Evolutionary conservation across 148 eudicot species (phyloP).

Genomic region (Camellia japonica): DNA sequence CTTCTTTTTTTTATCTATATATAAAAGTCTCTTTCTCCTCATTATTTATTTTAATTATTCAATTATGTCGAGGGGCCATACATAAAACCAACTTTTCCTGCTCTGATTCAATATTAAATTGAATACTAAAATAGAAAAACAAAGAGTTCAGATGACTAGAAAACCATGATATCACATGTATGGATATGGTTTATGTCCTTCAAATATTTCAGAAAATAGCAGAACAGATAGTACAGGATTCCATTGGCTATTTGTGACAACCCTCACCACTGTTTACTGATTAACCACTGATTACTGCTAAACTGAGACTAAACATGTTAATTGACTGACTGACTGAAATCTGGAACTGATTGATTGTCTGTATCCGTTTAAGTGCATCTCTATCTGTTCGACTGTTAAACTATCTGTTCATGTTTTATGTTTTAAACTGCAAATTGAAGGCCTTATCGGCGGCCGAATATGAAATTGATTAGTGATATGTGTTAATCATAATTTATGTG

Average conservation of each 20-base stretch:
- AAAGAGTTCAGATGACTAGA: background rate
- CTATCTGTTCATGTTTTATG: too few species aligned
- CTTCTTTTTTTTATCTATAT: background rate
- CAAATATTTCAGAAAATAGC: background rate
- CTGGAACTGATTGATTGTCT: too few species aligned
- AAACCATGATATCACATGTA: constrained; percentile 3
- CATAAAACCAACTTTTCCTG: background rate
- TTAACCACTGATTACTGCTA: too few species aligned
- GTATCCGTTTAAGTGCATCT: too few species aligned
- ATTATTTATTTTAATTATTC: background rate
- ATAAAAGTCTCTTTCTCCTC: background rate
- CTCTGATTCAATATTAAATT: background rate
- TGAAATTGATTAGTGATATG: too few species aligned
- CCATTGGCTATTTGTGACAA: background rate
- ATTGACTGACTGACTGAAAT: too few species aligned
- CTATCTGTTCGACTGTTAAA: too few species aligned
- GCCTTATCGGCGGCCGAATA: too few species aligned
- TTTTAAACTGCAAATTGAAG: too few species aligned
- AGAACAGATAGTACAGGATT: background rate
- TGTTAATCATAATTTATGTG: too few species aligned
- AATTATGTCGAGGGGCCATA: background rate
- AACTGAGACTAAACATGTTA: too few species aligned
- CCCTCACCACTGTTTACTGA: too few species aligned
- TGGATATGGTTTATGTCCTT: background rate
- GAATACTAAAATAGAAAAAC: background rate